Percentiles rank a stretch among this genome's conserved stretches.
Evolutionary conservation across 2,329 filamentous ascomycete genomes (phyloP).

Genomic region (Aspergillus cejpii): DNA sequence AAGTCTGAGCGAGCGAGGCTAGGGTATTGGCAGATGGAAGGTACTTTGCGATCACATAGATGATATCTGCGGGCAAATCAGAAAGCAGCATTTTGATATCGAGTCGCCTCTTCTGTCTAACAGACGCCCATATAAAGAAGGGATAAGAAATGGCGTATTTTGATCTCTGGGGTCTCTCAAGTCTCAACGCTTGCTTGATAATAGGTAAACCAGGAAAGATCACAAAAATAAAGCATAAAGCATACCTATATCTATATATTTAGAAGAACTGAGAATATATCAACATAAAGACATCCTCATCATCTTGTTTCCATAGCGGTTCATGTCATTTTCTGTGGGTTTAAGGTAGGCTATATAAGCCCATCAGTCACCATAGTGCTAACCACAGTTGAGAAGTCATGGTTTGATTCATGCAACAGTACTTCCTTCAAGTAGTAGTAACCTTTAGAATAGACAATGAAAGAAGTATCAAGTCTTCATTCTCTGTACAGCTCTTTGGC

Average conservation of each 20-base stretch:
- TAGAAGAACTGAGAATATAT: neutral
- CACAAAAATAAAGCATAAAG: too few relatives aligned
- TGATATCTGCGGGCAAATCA: constrained; percentile 39
- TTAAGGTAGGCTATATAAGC: neutral
- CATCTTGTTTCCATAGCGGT: constrained; percentile 1
- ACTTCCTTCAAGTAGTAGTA: neutral
- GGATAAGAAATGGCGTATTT: neutral
- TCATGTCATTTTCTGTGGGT: neutral
- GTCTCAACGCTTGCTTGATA: too few relatives aligned
- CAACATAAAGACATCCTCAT: neutral
- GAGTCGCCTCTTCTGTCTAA: neutral
- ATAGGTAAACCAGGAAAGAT: too few relatives aligned
- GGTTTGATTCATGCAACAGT: constrained; percentile 5
- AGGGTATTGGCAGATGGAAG: constrained; percentile 45
- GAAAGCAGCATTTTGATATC: constrained; percentile 23
- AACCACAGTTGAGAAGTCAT: constrained; percentile 3
- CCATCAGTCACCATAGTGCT: constrained; percentile 5
- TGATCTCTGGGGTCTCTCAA: neutral
- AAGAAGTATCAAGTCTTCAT: neutral
- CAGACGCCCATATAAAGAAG: neutral
- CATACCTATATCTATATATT: neutral
- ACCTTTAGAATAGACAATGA: neutral
- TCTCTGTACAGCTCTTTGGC: too few relatives aligned
- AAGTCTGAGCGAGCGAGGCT: constrained; percentile 42
- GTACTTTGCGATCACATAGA: constrained; percentile 37